Base-by-base conservation (phyloP, 176 grass and related monocot species). In the Zea luxurians region DNA sequence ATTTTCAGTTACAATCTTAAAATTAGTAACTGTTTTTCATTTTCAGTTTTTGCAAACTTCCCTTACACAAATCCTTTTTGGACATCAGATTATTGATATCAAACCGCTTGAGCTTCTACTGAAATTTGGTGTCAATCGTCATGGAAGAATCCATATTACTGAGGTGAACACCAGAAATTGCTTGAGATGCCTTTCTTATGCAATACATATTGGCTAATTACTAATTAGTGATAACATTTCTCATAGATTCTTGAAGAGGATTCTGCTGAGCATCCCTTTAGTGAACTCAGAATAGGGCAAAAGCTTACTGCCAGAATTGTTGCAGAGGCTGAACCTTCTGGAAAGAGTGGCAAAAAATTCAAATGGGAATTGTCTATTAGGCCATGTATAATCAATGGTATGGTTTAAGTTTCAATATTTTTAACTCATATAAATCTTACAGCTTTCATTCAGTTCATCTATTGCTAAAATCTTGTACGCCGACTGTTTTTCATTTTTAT, bases 91-190 rank as follows among this genome's bases (percentile, higher is more conserved):
- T 91, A 70, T 90, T 46, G 85, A 92, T 64, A 98, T 94, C 71
- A 98, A 98, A 62, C 89, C 89, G 68, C 87, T 98, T 48, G 91
- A 94, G 66, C 58, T 98, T 70, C 15, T 87, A 87, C 37, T 94
- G 75, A 90, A 90, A 85, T 90, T 90, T 86, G 87, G 89, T 85
- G 66, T 7, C 64, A 90, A 86, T 78, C 66, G 85, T 86, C 87
- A 82, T 77, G 91, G 95, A 73, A 88, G 87, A 86, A 74, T 98
- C 68, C 95, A 98, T 85, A 87, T 94, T 80, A 94, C 91, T n/a
- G 91, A 98, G 91, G 95, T 98, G 71, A 78, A 61, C 34, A 41
- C 74, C 38, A 18, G 36, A 73, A 16, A 74, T 71, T 75, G 70
- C 83, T 84, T 61, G 18, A 73, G 9, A 37, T 53, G 9, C 41